phyloP scores from a whole-genome alignment of 257 asterid genomes.

The Fraxinus anomala region DNA sequence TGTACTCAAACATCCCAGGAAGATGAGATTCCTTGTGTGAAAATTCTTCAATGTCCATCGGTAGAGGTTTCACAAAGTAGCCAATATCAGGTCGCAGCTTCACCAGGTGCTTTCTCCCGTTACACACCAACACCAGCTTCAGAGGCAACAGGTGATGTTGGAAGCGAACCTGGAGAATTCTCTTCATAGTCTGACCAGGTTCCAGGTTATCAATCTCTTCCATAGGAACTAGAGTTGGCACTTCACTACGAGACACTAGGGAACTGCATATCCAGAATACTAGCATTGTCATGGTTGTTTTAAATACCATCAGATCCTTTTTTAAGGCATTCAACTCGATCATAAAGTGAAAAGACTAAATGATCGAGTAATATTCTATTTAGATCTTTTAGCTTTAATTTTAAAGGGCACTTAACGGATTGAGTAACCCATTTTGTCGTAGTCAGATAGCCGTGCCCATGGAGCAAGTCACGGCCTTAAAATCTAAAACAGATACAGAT shows the following conservation, averaged over 20 bases:
- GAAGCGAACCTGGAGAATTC: slow-evolving; percentile 74
- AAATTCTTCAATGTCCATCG: slow-evolving; percentile 68
- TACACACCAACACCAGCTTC: slow-evolving; percentile 70
- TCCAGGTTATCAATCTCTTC: slow-evolving; percentile 66
- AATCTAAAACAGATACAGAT: background rate
- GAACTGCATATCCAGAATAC: slow-evolving; percentile 48
- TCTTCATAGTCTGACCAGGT: slow-evolving; percentile 60
- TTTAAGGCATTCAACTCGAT: background rate
- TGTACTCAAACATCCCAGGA: slow-evolving; percentile 88
- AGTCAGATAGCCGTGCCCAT: background rate
- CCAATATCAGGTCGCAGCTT: slow-evolving; percentile 93
- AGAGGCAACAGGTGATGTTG: slow-evolving; percentile 91
- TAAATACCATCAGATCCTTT: slow-evolving; percentile 16
- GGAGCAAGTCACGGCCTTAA: background rate
- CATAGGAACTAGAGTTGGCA: slow-evolving; percentile 60
- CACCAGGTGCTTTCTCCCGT: slow-evolving; percentile 66
- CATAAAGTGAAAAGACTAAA: background rate
- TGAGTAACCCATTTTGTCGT: background rate
- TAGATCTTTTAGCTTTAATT: background rate
- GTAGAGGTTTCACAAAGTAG: slow-evolving; percentile 84
- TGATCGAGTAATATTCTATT: background rate
- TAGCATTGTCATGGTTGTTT: slow-evolving; percentile 22
- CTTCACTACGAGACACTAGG: slow-evolving; percentile 45
- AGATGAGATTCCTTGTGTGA: slow-evolving; percentile 73
- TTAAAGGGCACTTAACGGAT: background rate